These are phyloP conservation scores for Suillus spraguei DNA, from an alignment of 768 basidiomycete species.

Conservation along the genomic window DNA sequence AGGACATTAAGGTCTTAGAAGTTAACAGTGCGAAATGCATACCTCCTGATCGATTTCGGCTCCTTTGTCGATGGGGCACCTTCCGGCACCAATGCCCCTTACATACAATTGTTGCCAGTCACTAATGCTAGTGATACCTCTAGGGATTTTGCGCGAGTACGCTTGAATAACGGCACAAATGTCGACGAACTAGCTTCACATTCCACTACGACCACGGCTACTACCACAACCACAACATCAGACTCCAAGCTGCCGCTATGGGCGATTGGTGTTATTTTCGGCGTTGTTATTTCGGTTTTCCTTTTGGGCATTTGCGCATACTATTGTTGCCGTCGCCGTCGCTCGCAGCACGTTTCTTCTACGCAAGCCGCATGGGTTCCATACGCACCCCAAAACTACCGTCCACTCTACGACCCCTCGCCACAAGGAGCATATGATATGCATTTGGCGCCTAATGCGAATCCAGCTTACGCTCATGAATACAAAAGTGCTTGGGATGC, in stretches of 20 bases:
- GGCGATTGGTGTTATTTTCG: constrained; percentile 23
- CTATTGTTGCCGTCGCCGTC: constrained; percentile 18
- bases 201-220: constrained; percentile 36
- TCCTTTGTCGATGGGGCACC: constrained; percentile 52
- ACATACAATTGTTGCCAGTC: constrained; percentile 61
- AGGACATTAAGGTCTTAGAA: neutral
- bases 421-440: constrained; percentile 32
- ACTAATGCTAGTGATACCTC: constrained; percentile 49
- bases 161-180: constrained; percentile 8
- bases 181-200: constrained; percentile 22
- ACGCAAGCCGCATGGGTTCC: constrained; percentile 13
- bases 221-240: constrained; percentile 30
- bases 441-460: constrained; percentile 20
- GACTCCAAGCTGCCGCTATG: constrained; percentile 6
- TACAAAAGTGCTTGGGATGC: constrained; percentile 30
- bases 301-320: constrained; percentile 7
- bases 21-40: constrained; percentile 62
- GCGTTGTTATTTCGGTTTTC: constrained; percentile 12
- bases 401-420: constrained; percentile 27
- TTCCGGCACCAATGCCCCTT: constrained; percentile 46
- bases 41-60: constrained; percentile 65
- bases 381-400: constrained; percentile 20
- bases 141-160: constrained; percentile 19
- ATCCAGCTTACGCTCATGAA: constrained; percentile 18
- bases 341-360: constrained; percentile 11